Conservation (phyloP, 129 eudicot species). For the Calendula officinalis region DNA sequence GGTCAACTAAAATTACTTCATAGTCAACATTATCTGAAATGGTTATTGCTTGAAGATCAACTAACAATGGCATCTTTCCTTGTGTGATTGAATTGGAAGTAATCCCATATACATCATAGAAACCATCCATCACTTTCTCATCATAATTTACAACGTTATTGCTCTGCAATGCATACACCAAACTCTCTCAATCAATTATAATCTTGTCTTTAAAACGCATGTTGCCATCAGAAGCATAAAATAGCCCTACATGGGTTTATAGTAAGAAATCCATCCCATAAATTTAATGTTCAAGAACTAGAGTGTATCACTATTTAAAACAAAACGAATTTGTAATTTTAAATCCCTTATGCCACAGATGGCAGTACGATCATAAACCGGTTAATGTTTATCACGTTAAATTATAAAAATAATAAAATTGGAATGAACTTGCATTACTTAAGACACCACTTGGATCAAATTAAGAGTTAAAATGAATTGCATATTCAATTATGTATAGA, state of each 20-base stretch:
- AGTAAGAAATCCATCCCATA: background rate
- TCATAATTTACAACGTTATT: slow-evolving; percentile 73
- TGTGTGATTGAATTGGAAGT: slow-evolving; percentile 49
- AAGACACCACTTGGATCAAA: slow-evolving; percentile 20
- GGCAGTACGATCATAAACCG: background rate
- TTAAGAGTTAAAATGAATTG: slow-evolving; percentile 4
- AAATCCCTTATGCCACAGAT: too few species aligned
- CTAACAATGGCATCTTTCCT: slow-evolving; percentile 73
- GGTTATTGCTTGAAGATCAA: slow-evolving; percentile 63
- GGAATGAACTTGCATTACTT: background rate
- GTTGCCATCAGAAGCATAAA: slow-evolving; percentile 26
- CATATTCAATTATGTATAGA: slow-evolving; percentile 22
- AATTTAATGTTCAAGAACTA: slow-evolving; percentile 2
- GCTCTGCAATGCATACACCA: slow-evolving; percentile 54
- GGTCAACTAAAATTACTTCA: slow-evolving; percentile 77
- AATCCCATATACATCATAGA: slow-evolving; percentile 76
- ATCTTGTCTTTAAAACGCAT: slow-evolving; percentile 14
- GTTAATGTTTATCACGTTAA: slow-evolving; percentile 1
- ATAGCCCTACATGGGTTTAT: slow-evolving; percentile 6
- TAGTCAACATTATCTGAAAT: slow-evolving; percentile 53
- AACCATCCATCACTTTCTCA: slow-evolving; percentile 81
- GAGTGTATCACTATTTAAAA: too few species aligned
- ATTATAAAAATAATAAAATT: background rate
- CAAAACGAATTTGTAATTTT: too few species aligned
- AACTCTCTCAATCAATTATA: slow-evolving; percentile 25